A percentile compares a stretch with the other conserved stretches of the same genome.
Evolutionary conservation across 1,284 basidiomycete species (phyloP).

Genomic region (Fomitopsis palustris): DNA sequence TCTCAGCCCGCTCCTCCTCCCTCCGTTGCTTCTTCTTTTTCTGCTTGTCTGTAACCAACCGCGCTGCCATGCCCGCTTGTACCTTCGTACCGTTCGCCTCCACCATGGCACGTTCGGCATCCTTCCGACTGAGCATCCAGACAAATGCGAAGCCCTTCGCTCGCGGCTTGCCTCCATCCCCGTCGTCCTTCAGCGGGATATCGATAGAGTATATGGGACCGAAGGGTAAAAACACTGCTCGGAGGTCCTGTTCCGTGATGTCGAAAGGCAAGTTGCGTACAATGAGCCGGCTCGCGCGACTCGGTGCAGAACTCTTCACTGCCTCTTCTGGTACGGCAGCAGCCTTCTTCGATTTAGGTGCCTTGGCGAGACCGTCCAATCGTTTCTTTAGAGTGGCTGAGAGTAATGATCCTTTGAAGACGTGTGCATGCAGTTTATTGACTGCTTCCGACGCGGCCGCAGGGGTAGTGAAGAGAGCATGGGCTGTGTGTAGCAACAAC

Average conservation of each 20-base stretch:
- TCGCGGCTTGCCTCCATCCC: slow-evolving; percentile 12
- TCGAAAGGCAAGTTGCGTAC: slow-evolving; percentile 88
- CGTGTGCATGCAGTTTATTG: slow-evolving; percentile 86
- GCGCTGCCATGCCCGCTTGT: slow-evolving; percentile 62
- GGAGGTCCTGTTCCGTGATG: slow-evolving; percentile 82
- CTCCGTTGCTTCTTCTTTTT: slow-evolving; percentile 68
- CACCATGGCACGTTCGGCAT: slow-evolving; percentile 84
- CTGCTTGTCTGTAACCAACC: slow-evolving; percentile 68
- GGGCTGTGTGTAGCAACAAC: slow-evolving; percentile 49
- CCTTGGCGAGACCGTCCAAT: slow-evolving; percentile 64
- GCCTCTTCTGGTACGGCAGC: slow-evolving; percentile 6
- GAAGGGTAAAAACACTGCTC: slow-evolving; percentile 84
- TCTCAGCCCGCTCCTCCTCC: slow-evolving; percentile 53
- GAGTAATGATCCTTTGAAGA: slow-evolving; percentile 87
- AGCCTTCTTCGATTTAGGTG: slow-evolving; percentile 27
- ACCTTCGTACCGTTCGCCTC: slow-evolving; percentile 81
- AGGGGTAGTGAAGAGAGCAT: slow-evolving; percentile 76
- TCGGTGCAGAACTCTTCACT: slow-evolving; percentile 45
- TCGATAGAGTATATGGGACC: slow-evolving; percentile 88
- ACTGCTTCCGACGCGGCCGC: slow-evolving; percentile 72
- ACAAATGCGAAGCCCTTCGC: slow-evolving; percentile 92
- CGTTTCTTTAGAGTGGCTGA: slow-evolving; percentile 92
- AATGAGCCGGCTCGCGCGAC: slow-evolving; percentile 81
- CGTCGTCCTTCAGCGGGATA: slow-evolving; percentile 50
- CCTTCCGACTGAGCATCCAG: slow-evolving; percentile 87